Percentiles rank a stretch among this genome's conserved stretches.
Conservation (phyloP, 176 grass and related monocot species). For the Ananas comosus region DNA sequence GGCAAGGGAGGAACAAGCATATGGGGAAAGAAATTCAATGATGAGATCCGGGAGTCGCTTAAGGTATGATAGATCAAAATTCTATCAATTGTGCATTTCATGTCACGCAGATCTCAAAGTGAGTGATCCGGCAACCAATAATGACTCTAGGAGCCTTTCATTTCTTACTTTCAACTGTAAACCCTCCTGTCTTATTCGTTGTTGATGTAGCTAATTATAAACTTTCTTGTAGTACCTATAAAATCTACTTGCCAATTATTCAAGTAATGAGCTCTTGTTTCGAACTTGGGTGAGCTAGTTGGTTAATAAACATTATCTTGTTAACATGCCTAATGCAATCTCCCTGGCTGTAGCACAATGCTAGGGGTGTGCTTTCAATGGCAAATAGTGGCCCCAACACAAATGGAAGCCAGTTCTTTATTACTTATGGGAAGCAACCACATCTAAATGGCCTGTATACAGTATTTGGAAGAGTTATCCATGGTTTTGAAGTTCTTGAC, state of each 20-base stretch:
- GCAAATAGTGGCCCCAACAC: constrained; percentile 91
- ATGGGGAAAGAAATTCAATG: constrained; percentile 84
- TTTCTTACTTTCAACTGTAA: not conserved
- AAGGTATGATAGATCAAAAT: constrained; percentile 36
- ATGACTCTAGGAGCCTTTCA: not conserved
- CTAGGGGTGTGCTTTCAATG: constrained; percentile 71
- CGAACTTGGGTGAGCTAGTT: not conserved
- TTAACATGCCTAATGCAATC: not conserved
- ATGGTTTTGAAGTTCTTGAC: constrained; percentile 92
- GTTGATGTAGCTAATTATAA: too few relatives aligned
- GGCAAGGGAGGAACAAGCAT: constrained; percentile 87
- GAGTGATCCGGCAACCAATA: not conserved
- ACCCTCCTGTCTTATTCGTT: too few relatives aligned
- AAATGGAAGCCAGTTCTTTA: constrained; percentile 97
- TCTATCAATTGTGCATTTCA: not conserved
- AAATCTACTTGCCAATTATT: not conserved
- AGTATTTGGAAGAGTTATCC: constrained; percentile 97
- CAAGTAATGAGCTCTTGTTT: not conserved
- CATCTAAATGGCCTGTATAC: constrained; percentile 95
- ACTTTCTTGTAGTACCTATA: not conserved
- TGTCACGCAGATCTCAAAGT: not conserved
- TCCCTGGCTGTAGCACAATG: constrained; percentile 50
- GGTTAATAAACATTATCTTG: not conserved
- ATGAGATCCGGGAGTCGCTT: constrained; percentile 80
- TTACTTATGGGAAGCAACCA: constrained; percentile 87